A percentile compares a stretch with the other conserved stretches of the same genome.
Conservation (phyloP, 2,329 filamentous ascomycete species). For the Drechslerella stenobrocha region DNA sequence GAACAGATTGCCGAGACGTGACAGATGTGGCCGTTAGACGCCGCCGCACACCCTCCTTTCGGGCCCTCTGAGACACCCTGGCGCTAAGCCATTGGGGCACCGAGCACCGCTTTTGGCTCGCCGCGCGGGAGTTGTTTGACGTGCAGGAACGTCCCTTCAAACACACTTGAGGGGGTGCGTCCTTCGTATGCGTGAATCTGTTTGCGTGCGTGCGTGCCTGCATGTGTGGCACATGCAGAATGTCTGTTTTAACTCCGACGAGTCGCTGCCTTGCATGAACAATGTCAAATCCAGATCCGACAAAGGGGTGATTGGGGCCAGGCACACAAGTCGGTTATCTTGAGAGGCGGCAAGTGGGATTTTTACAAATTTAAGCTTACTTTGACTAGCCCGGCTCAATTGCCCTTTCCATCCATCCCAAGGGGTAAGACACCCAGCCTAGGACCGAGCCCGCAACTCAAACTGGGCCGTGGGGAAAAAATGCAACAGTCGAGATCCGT, state of each 20-base stretch:
- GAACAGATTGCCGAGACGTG: conserved; percentile 9
- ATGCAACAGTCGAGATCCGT: not conserved
- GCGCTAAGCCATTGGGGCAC: conserved; percentile 41
- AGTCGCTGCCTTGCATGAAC: conserved; percentile 3
- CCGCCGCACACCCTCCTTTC: conserved; percentile 45
- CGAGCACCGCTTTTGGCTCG: conserved; percentile 31
- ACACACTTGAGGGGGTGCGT: conserved; percentile 31
- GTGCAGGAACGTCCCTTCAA: conserved; percentile 37
- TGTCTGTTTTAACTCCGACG: not conserved
- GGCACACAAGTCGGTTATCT: not conserved
- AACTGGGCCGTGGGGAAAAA: not conserved
- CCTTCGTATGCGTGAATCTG: conserved; percentile 5
- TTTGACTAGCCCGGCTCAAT: not conserved
- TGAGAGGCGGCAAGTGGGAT: conserved; percentile 8
- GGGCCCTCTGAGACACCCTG: conserved; percentile 36
- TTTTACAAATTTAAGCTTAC: conserved; percentile 9
- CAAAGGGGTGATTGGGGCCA: not conserved
- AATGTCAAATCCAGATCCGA: not conserved
- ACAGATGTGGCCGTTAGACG: conserved; percentile 34
- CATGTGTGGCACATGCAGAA: not conserved
- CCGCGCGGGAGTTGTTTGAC: conserved; percentile 48
- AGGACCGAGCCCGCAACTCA: not conserved
- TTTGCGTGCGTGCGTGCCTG: not conserved
- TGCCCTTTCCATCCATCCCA: not conserved
- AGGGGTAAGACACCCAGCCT: not conserved